phyloP scores from a whole-genome alignment of 441 rosid species.

The Bocquillonia castaneifolia region DNA sequence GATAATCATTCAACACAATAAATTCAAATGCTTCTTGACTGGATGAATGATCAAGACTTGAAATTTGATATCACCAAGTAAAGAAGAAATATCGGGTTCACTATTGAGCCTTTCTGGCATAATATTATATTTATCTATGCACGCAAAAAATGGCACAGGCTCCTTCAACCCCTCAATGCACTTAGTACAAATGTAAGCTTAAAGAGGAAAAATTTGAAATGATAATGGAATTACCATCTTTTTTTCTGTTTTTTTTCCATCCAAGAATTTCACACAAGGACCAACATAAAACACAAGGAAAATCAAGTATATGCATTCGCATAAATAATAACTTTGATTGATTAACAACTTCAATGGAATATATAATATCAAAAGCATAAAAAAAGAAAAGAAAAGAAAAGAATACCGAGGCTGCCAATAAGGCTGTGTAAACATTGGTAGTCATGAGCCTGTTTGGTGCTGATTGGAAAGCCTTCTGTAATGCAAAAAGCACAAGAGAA shows the following conservation, averaged over 20 bases:
- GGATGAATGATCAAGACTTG: not conserved
- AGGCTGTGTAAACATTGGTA: slow-evolving; percentile 73
- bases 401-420: slow-evolving; percentile 91
- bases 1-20: not conserved
- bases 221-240: not conserved
- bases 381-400: not conserved
- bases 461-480: slow-evolving; percentile 90
- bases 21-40: not conserved
- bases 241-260: not conserved
- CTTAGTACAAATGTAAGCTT: not conserved
- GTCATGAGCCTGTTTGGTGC: slow-evolving; percentile 96
- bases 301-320: not conserved
- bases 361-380: not conserved
- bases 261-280: not conserved
- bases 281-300: not conserved
- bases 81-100: slow-evolving; percentile 7
- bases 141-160: not conserved
- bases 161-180: not conserved
- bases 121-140: not conserved
- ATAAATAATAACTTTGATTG: not conserved
- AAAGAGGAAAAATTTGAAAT: not conserved
- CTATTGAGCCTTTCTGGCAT: not conserved
- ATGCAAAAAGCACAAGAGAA: slow-evolving; percentile 81
- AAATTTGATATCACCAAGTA: not conserved
- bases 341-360: not conserved